Evolutionary conservation across 305 asterid species (phyloP), one percentile per base, ranked within the genome.

Genomic region (Fraxinus greggii): DNA sequence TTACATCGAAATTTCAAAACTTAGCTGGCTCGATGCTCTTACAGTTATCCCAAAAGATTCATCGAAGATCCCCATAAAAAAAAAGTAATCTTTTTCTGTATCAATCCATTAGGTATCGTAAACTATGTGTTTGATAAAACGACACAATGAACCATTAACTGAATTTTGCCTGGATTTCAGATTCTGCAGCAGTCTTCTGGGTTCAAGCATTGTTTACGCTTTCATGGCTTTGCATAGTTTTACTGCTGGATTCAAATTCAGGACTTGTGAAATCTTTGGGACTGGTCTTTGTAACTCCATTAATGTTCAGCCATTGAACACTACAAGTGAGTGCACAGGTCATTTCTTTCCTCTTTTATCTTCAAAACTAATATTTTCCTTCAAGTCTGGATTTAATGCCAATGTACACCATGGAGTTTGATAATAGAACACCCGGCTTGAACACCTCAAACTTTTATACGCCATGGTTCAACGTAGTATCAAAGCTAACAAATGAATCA

Each of bases 211-310:
- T 29, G 79, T 77, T 51, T 24, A 5, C 23, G 4, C 54, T 69
- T 65, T 33, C 72, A 88, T 92, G 93, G 91, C 90, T 76, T 81
- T 87, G 75, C 48, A 72, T 79, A 77, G 91, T 82, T 84, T 80
- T 81, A 23, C 82, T 54, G 80, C 81, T 76, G 84, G 88, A 9
- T 82, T 89, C 67, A 89, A 88, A 77, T 78, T 88, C 72, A 89
- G 82, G 85, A 83, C 87, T 45, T 78, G 85, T 84, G 92, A 84
- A 76, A 61, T 90, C 69, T 90, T 90, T 61, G 94, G 97, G 73
- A 88, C 77, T 83, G 75, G 79, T 63, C 76, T 88, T 45, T 32
- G 19, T 80, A 74, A 69, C 85, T 80, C 87, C 17, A n/a, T 36
- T 51, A 80, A 63, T 78, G 23, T 73, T 79, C 87, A 75, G 65